Evolutionary conservation across 2,329 filamentous ascomycete genomes (phyloP).

Genomic region (Sporothrix schenckii): DNA sequence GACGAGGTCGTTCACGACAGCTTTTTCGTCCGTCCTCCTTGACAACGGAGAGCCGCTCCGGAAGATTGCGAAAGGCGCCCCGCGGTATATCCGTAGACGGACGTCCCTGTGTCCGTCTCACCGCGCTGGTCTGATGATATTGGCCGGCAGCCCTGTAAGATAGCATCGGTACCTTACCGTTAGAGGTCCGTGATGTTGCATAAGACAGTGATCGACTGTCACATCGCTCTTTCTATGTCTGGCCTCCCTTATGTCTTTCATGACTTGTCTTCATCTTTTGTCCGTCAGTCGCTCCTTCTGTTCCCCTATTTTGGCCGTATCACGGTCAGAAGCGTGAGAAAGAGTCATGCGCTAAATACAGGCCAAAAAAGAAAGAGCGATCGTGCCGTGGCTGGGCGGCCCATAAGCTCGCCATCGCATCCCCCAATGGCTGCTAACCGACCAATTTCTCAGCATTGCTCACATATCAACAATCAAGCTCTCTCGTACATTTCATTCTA

Average conservation of each 20-base stretch:
- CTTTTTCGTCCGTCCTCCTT: not conserved
- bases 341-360: constrained; percentile 15
- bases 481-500: not conserved
- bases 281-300: constrained; percentile 1
- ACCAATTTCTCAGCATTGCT: constrained; percentile 19
- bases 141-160: constrained; percentile 9
- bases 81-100: not conserved
- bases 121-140: not conserved
- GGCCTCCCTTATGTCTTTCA: not conserved
- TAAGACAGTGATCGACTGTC: no score
- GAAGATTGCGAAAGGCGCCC: constrained; percentile 7
- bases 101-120: not conserved
- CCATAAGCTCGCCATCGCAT: not conserved
- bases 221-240: not conserved
- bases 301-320: not conserved
- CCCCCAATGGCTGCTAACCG: not conserved
- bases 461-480: not conserved
- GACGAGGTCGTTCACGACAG: not conserved
- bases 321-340: not conserved
- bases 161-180: not conserved
- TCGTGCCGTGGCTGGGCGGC: constrained; percentile 7
- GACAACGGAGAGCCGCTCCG: not conserved
- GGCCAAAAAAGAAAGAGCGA: not conserved
- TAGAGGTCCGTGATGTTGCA: not conserved
- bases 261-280: not conserved